Conservation (phyloP, 306 rosid genomes). For the Corylus avellana region DNA sequence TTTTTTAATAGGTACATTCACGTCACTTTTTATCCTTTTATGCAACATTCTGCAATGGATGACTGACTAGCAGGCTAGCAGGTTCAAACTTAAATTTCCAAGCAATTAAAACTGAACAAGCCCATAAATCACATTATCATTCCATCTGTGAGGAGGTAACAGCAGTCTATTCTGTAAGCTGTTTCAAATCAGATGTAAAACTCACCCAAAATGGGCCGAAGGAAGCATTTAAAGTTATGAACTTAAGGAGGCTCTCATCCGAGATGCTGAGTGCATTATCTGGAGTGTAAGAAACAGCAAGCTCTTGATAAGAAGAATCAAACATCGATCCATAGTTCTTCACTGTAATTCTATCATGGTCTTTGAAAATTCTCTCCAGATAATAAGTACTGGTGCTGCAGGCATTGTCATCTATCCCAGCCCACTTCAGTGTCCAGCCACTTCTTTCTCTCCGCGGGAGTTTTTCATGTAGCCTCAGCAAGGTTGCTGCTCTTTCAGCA, state of each 20-base stretch:
- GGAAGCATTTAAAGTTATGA: constrained; percentile 61
- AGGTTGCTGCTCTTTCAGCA: constrained; percentile 74
- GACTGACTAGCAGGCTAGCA: not conserved
- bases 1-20: not conserved
- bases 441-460: constrained; percentile 37
- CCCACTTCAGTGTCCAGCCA: constrained; percentile 25
- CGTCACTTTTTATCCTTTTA: not conserved
- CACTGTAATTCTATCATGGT: constrained; percentile 53
- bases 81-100: not conserved
- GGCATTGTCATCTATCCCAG: constrained; percentile 11
- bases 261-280: constrained; percentile 52
- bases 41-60: not conserved
- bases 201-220: constrained; percentile 69
- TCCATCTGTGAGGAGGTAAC: not conserved
- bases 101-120: not conserved
- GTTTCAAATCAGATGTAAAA: constrained; percentile 18
- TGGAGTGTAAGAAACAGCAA: constrained; percentile 49
- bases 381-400: constrained; percentile 31
- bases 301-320: constrained; percentile 62
- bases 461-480: constrained; percentile 67
- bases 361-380: constrained; percentile 61
- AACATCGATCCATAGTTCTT: constrained; percentile 60
- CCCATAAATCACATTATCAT: not conserved
- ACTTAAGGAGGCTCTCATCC: constrained; percentile 66
- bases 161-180: not conserved